Conservation (phyloP, 2,329 filamentous ascomycete genomes). For the Cladosporium velox region DNA sequence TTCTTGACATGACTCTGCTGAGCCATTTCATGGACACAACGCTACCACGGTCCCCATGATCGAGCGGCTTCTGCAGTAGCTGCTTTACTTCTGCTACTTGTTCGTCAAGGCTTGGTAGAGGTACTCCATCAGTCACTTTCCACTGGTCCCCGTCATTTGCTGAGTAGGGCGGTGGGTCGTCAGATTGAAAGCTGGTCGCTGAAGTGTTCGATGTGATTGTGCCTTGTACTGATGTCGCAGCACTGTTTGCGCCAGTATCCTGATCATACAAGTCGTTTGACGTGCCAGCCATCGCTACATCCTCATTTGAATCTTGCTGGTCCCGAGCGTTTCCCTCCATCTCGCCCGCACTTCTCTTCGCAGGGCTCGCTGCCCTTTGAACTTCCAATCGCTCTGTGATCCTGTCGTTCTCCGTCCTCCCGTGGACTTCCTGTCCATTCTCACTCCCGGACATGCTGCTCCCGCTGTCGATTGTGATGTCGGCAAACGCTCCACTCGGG, state of each 20-base stretch:
- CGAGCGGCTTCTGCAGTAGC: constrained; percentile 57
- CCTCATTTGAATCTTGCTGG: constrained; percentile 21
- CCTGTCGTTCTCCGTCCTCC: constrained; percentile 24
- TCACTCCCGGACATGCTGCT: constrained; percentile 45
- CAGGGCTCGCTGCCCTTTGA: constrained; percentile 40
- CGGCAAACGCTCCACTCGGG: constrained; percentile 35
- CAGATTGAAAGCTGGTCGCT: constrained; percentile 27
- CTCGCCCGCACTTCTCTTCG: constrained; percentile 57
- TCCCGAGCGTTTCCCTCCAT: constrained; percentile 45
- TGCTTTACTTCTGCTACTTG: constrained; percentile 74
- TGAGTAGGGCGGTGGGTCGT: constrained; percentile 26
- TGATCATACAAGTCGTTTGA: constrained; percentile 19
- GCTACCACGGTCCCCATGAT: constrained; percentile 74
- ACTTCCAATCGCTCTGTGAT: constrained; percentile 33
- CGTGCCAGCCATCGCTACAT: constrained; percentile 21
- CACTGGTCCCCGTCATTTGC: constrained; percentile 17
- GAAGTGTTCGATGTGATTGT: constrained; percentile 26
- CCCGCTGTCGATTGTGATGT: constrained; percentile 40
- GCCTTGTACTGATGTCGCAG: constrained; percentile 16
- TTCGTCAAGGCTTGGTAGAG: constrained; percentile 49
- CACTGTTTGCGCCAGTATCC: constrained; percentile 20
- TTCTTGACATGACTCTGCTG: constrained; percentile 67
- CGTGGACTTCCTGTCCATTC: constrained; percentile 26
- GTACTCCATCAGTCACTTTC: background rate
- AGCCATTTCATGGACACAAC: constrained; percentile 82